Base-by-base conservation (phyloP, 108 stramenopile genomes). In the Cyclotella choctawhatcheeana region DNA sequence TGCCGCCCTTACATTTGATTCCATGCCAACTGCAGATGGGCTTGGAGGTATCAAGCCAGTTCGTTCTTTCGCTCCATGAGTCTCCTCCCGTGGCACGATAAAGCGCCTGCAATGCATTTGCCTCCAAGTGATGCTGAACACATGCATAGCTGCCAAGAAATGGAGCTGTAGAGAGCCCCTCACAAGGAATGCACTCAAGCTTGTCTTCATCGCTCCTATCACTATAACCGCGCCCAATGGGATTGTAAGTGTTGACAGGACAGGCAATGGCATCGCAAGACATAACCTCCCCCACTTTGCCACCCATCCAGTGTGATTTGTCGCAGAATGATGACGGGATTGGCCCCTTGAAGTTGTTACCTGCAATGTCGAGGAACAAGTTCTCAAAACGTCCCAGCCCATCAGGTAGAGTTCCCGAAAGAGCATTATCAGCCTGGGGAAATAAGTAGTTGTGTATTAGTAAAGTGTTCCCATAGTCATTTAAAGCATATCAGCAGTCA, bases 211-310 rank as follows among this genome's bases (percentile, higher is more conserved):
- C 63, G 10, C 30, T 18, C 16, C n/a, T 61, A 10, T 56, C 64
- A 18, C 45, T 69, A 44, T 52, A 34, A 32, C 56, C 50, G 33
- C 67, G 73, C 24, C 80, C 80, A 22, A 69, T 50, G 25, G 59
- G 58, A 27, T 67, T 81, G 48, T 54, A 81, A 10, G 84, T 88
- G 44, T 86, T 84, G 27, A 77, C 77, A 8, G 87, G 89, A 66
- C 93, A 95, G 25, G 90, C 67, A 37, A 95, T 87, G 10, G 87
- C 89, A 58, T 91, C 62, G 58, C 93, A 94, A 2, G 80, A 74
- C 22, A 55, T 67, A 29, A 87, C 48, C 10, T 70, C 60, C 17
- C 71, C 78, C 29, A 92, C 84, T 29, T 75, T 64, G 17, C 90
- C 91, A 45, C 61, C 66, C 88, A 82, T 82, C 81, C 81, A 82